Conservation (phyloP, 495 filamentous ascomycete genomes). For the Xylaria intraflava region DNA sequence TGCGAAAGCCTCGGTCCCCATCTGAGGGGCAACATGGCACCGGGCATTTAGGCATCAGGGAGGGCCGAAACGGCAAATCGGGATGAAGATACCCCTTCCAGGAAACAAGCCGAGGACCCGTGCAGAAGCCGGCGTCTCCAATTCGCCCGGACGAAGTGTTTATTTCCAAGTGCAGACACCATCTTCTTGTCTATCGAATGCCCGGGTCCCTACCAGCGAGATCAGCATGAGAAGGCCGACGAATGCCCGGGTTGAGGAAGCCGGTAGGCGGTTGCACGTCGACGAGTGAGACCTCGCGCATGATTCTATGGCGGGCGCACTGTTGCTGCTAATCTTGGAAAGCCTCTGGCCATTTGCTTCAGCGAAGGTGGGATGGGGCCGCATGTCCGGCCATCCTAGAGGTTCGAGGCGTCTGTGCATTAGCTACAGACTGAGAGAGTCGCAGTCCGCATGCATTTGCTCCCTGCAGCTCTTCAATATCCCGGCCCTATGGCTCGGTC, state of each 20-base stretch:
- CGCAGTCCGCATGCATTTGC: conserved; percentile 12
- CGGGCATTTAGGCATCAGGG: too few relatives aligned
- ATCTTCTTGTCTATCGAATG: not conserved
- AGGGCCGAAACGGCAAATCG: not conserved
- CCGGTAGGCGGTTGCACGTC: not conserved
- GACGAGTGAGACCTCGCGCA: conserved; percentile 5
- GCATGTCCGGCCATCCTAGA: conserved; percentile 4
- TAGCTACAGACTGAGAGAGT: conserved; percentile 1
- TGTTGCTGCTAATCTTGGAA: conserved; percentile 7
- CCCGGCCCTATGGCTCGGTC: conserved; percentile 13
- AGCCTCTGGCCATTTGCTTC: conserved; percentile 3
- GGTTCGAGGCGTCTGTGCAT: conserved; percentile 8
- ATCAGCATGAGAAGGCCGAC: not conserved
- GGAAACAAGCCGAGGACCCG: not conserved
- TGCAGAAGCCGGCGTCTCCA: not conserved
- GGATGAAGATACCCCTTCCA: not conserved
- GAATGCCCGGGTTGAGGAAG: conserved; percentile 1
- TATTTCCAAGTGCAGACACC: not conserved
- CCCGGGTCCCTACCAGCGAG: not conserved
- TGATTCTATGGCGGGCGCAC: conserved; percentile 10
- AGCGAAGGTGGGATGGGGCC: conserved; percentile 7
- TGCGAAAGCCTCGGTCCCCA: not conserved
- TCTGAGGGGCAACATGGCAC: not conserved
- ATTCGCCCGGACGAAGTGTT: not conserved
- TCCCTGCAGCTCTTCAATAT: conserved; percentile 9